These are phyloP conservation scores for Wickerhamomyces sydowiorum DNA, from an alignment of 805 yeast species.

Conservation along the genomic window DNA sequence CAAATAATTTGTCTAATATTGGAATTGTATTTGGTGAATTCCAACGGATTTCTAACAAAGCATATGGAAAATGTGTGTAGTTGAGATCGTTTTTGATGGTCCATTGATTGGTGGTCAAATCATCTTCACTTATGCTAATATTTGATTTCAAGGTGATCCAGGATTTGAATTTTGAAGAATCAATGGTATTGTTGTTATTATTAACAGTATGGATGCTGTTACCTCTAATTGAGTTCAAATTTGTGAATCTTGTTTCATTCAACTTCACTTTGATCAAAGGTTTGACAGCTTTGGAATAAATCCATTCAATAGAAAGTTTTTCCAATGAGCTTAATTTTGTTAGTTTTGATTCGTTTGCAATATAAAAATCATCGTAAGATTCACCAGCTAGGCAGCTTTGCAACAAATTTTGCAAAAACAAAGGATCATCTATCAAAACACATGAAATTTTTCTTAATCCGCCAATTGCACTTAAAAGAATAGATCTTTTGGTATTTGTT, in stretches of 20 bases:
- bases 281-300: constrained; percentile 18
- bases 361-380: constrained; percentile 8
- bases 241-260: constrained; percentile 18
- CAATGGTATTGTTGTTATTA: constrained; percentile 1
- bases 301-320: constrained; percentile 23
- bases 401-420: constrained; percentile 9
- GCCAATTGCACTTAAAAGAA: constrained; percentile 35
- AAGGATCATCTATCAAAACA: constrained; percentile 13
- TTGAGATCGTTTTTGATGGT: constrained; percentile 8
- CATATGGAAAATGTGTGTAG: constrained; percentile 36
- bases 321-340: constrained; percentile 16
- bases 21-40: constrained; percentile 25
- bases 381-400: constrained; percentile 7
- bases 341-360: constrained; percentile 6
- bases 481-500: constrained; percentile 12
- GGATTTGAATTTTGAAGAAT: constrained; percentile 6
- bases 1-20: constrained; percentile 30
- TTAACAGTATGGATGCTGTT: not conserved
- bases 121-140: constrained; percentile 9
- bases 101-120: constrained; percentile 11
- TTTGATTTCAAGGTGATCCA: constrained; percentile 22
- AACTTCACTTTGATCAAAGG: constrained; percentile 14
- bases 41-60: constrained; percentile 43
- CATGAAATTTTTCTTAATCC: constrained; percentile 35
- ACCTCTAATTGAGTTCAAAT: not conserved